A percentile compares a stretch with the other conserved stretches of the same genome.
These are phyloP conservation scores for Claviceps cyperi DNA, from an alignment of 2,329 filamentous ascomycete genomes.

Conservation along the genomic window DNA sequence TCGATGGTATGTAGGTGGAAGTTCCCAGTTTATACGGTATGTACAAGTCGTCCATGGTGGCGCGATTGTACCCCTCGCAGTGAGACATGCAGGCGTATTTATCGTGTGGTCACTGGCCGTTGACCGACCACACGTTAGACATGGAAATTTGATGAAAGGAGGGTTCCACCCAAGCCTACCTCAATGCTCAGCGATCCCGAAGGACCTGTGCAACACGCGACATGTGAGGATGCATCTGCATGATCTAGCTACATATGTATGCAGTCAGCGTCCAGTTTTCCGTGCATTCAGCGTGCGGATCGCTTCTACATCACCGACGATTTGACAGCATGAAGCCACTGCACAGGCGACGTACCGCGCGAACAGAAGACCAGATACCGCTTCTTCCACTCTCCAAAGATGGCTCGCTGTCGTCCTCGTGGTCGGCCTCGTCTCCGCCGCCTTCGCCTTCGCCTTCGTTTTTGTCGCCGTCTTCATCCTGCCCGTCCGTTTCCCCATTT, in stretches of 20 bases:
- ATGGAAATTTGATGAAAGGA: too few relatives aligned
- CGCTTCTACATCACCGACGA: neutral
- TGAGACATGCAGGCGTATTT: neutral
- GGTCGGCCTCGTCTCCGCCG: neutral
- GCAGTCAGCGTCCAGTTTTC: neutral
- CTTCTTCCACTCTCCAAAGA: neutral
- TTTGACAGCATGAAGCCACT: neutral
- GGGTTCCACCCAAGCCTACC: neutral
- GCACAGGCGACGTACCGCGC: neutral
- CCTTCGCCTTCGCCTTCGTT: neutral
- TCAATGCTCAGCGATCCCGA: too few relatives aligned
- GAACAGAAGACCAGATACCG: neutral
- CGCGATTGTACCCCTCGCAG: too few relatives aligned
- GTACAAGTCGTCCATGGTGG: too few relatives aligned
- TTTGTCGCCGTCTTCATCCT: neutral
- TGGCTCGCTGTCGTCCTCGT: neutral
- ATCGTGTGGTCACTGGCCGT: neutral
- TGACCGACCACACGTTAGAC: too few relatives aligned
- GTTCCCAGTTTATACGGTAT: too few relatives aligned
- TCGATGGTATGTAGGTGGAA: too few relatives aligned
- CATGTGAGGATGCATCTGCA: neutral
- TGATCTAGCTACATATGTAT: neutral
- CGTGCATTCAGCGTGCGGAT: neutral
- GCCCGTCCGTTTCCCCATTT: neutral
- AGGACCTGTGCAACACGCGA: neutral